Base-by-base conservation (phyloP, 23 red algal genomes). In the Gracilaria gracilis region DNA sequence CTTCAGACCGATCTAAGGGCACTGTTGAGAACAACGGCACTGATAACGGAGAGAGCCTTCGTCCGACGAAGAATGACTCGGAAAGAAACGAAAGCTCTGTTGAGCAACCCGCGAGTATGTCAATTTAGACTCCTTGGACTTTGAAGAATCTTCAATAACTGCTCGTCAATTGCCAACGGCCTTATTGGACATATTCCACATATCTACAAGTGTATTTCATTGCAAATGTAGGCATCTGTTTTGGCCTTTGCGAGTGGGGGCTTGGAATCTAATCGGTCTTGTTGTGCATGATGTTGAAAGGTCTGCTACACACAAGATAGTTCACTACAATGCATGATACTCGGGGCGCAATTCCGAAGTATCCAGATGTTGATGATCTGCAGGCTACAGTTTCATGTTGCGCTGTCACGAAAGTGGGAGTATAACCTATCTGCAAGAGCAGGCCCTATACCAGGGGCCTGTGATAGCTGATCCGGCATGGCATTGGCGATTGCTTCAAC, bases 401-500 rank as follows among this genome's bases (percentile, higher is more conserved):
- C 0, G 64, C 17, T 11, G 64, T 69, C 36, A 34, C 90, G 77
- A 81, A 95, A 88, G 59, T 89, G 53, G 29, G 44, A 24, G 33
- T 85, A 57, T 24, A 95, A 75, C 28, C 86, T 38, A 34, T 80
- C 32, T 29, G 93, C 93, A 23, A 95, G 57, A 14, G 53, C 86
- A 28, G 48, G 55, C 12, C 93, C 93, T 37, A 95, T 81, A 14
- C 93, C 85, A 29, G 77, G 35, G 28, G 59, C 85, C 2, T 44
- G 61, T 11, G 39, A n/a, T n/a, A 95, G 79, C 51, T 95, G 64
- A 6, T 83, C 38, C 23, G 37, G 49, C 8, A 59, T 28, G 12
- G 93, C 93, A 25, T 72, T 62, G 37, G 76, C 72, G 1, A 95
- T 55, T 20, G 84, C 93, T 86, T 95, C 86, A 9, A 67, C 34